phyloP scores from a whole-genome alignment of 345 rosid species.

The Brassica nigra region DNA sequence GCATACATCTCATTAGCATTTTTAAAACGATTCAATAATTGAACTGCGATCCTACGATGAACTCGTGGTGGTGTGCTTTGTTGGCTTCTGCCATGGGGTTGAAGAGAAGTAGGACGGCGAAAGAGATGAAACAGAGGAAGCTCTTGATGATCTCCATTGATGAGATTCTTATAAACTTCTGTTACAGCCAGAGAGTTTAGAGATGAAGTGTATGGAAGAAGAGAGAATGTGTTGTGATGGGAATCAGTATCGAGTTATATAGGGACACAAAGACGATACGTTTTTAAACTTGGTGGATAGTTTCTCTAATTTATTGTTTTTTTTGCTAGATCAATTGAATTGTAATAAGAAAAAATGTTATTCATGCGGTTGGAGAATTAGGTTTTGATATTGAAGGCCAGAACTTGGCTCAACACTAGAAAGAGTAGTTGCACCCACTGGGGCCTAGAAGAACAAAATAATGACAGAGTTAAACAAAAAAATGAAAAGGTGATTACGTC shows the following conservation, averaged over 20 bases:
- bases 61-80: constrained; percentile 65
- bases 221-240: constrained; percentile 22
- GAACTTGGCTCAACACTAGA: constrained; percentile 36
- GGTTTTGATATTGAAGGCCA: constrained; percentile 44
- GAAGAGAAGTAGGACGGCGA: constrained; percentile 46
- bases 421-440: constrained; percentile 48
- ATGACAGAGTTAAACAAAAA: constrained; percentile 15
- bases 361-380: constrained; percentile 39
- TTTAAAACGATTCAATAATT: not conserved
- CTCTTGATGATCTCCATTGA: constrained; percentile 32
- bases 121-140: constrained; percentile 29
- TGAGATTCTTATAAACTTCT: not conserved
- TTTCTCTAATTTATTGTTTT: not conserved
- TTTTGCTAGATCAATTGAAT: not conserved
- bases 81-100: constrained; percentile 45
- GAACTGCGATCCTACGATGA: constrained; percentile 56
- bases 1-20: not conserved
- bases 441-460: constrained; percentile 20
- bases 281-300: constrained; percentile 21
- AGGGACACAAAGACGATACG: constrained; percentile 23
- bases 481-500: constrained; percentile 34
- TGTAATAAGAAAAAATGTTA: not conserved
- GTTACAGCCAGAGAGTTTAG: not conserved
- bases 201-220: constrained; percentile 18
- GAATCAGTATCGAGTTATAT: constrained; percentile 28